A percentile compares a stretch with the other conserved stretches of the same genome.
Evolutionary conservation across 805 yeast species (phyloP).

Genomic region (Starmerella kuoi): DNA sequence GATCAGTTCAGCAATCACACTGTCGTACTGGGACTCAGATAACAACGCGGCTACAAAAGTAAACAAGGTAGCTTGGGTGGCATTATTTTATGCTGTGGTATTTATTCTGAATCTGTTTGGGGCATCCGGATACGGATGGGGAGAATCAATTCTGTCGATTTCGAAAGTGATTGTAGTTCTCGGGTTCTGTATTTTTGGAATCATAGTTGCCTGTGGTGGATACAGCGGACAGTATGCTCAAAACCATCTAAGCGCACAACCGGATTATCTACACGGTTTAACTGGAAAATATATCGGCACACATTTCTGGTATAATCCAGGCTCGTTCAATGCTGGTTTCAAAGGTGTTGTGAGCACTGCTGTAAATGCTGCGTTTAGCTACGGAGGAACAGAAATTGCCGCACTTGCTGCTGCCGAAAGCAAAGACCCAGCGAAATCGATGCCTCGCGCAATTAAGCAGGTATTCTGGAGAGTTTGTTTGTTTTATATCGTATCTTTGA

Average conservation of each 20-base stretch:
- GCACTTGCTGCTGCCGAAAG: conserved; percentile 71
- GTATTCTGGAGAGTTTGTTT: conserved; percentile 70
- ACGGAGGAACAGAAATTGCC: conserved; percentile 61
- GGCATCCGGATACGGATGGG: conserved; percentile 52
- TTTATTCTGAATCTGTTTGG: conserved; percentile 42
- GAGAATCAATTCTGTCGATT: conserved; percentile 47
- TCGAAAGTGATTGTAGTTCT: conserved; percentile 47
- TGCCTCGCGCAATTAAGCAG: conserved; percentile 66
- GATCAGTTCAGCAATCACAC: conserved; percentile 44
- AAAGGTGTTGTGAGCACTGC: conserved; percentile 53
- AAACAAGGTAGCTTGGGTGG: conserved; percentile 47
- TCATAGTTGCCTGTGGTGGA: conserved; percentile 42
- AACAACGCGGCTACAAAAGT: conserved; percentile 27
- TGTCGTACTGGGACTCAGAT: conserved; percentile 44
- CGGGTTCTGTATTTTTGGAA: conserved; percentile 52
- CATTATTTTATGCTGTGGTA: conserved; percentile 40
- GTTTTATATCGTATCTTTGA: conserved; percentile 51
- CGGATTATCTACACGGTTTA: conserved; percentile 31
- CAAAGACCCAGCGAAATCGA: conserved; percentile 48
- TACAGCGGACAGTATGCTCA: conserved; percentile 18
- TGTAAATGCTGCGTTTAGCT: conserved; percentile 56
- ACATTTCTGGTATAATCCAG: conserved; percentile 49
- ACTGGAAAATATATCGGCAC: conserved; percentile 42
- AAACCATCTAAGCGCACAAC: conserved; percentile 30
- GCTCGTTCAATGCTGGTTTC: conserved; percentile 47